phyloP scores from a whole-genome alignment of 73 alveolate species.

The Tetrahymena elliotti region DNA sequence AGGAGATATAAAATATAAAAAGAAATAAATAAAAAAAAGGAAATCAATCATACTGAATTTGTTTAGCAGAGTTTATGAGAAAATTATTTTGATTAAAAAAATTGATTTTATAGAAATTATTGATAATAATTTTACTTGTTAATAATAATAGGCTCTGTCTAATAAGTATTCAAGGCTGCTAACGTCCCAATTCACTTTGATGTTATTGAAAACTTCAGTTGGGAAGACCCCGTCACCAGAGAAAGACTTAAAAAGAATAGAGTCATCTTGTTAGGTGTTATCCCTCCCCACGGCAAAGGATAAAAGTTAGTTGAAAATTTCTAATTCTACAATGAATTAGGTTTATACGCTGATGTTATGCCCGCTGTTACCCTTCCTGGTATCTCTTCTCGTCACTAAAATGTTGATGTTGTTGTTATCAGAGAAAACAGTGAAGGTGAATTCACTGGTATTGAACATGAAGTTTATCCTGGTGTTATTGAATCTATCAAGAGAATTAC shows the following conservation, averaged over 20 bases:
- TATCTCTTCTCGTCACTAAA: conserved; percentile 46
- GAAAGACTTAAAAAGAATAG: conserved; percentile 26
- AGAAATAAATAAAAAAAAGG: background rate
- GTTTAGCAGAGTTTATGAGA: background rate
- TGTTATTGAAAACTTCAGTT: conserved; percentile 44
- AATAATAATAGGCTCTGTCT: conserved; percentile 31
- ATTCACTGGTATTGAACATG: conserved; percentile 68
- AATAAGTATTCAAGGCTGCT: conserved; percentile 37
- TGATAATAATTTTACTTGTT: background rate
- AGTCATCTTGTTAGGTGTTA: conserved; percentile 55
- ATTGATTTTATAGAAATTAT: too few species aligned
- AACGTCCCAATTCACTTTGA: conserved; percentile 57
- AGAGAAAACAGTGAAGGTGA: conserved; percentile 70
- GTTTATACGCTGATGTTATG: conserved; percentile 52
- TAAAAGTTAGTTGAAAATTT: conserved; percentile 45
- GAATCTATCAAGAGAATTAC: conserved; percentile 62
- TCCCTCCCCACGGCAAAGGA: conserved; percentile 38
- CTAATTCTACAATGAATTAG: conserved; percentile 45
- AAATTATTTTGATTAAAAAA: too few species aligned
- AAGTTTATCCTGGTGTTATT: conserved; percentile 64
- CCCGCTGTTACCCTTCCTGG: conserved; percentile 63
- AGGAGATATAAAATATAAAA: background rate
- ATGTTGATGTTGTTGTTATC: conserved; percentile 54
- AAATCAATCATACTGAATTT: too few species aligned
- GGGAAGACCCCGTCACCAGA: conserved; percentile 39